phyloP scores from a whole-genome alignment of 2,329 filamentous ascomycete species.

The Trichoderma breve region DNA sequence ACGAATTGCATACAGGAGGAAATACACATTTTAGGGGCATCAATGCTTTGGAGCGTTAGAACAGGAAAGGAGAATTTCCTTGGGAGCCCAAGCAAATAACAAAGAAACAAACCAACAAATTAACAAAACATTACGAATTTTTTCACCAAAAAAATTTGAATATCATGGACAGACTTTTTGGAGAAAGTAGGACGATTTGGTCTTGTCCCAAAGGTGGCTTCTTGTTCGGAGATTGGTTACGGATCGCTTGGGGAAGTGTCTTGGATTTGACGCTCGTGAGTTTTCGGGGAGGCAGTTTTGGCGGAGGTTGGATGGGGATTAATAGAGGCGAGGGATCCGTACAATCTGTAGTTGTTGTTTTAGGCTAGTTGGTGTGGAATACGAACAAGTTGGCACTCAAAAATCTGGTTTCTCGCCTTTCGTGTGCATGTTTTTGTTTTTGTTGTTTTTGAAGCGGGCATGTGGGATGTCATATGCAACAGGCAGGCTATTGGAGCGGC shows the following conservation, averaged over 20 bases:
- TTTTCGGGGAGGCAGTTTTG: neutral
- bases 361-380: constrained; percentile 6
- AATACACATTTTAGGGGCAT: constrained; percentile 5
- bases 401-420: too few relatives aligned
- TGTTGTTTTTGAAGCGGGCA: neutral
- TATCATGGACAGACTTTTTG: neutral
- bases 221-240: constrained; percentile 2
- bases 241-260: neutral
- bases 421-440: neutral
- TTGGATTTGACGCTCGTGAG: neutral
- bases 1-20: constrained; percentile 20
- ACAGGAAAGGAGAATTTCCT: neutral
- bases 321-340: neutral
- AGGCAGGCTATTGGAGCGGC: neutral
- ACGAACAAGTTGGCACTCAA: constrained; percentile 12
- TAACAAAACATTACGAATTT: neutral
- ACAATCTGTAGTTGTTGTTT: constrained; percentile 8
- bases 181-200: neutral
- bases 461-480: neutral
- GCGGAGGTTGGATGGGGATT: neutral
- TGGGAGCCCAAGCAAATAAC: neutral
- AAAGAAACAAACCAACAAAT: neutral
- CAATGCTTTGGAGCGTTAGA: neutral
- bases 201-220: constrained; percentile 1
- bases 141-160: neutral